Evolutionary conservation across 2,329 filamentous ascomycete species (phyloP).

Genomic region (Cercospora sesami): DNA sequence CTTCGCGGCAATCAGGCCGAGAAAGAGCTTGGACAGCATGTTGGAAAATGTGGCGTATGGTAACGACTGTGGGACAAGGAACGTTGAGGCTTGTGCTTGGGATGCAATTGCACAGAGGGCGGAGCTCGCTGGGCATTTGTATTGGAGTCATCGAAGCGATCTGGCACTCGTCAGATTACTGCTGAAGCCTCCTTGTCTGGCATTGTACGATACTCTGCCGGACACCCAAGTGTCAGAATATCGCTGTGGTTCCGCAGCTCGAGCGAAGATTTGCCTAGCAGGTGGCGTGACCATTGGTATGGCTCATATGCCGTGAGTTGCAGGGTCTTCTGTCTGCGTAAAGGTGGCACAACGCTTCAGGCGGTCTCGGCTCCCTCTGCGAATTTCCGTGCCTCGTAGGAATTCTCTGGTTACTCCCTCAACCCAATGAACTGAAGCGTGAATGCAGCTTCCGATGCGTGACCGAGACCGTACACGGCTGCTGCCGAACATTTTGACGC

Average conservation of each 20-base stretch:
- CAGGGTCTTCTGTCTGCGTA: too few species aligned
- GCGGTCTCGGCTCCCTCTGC: not conserved
- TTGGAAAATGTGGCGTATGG: too few species aligned
- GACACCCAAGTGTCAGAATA: not conserved
- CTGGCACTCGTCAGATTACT: not conserved
- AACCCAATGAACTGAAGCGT: not conserved
- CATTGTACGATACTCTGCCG: not conserved
- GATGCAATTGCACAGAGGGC: too few species aligned
- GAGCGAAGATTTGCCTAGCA: constrained; percentile 6
- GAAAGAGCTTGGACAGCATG: constrained; percentile 10
- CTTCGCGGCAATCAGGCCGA: constrained; percentile 10
- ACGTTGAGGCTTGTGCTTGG: not conserved
- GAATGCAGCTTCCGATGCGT: not conserved
- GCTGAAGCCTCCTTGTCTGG: not conserved
- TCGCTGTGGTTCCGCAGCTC: not conserved
- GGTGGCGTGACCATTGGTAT: too few species aligned
- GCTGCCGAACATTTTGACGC: not conserved
- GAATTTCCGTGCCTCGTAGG: not conserved
- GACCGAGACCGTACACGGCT: not conserved
- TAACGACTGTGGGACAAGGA: not conserved
- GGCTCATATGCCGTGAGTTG: too few species aligned
- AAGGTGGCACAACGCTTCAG: not conserved
- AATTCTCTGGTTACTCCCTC: not conserved
- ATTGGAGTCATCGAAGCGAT: not conserved
- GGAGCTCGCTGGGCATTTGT: not conserved